These are phyloP conservation scores for Glutinoglossum americanum DNA, from an alignment of 495 filamentous ascomycete species.

Conservation along the genomic window DNA sequence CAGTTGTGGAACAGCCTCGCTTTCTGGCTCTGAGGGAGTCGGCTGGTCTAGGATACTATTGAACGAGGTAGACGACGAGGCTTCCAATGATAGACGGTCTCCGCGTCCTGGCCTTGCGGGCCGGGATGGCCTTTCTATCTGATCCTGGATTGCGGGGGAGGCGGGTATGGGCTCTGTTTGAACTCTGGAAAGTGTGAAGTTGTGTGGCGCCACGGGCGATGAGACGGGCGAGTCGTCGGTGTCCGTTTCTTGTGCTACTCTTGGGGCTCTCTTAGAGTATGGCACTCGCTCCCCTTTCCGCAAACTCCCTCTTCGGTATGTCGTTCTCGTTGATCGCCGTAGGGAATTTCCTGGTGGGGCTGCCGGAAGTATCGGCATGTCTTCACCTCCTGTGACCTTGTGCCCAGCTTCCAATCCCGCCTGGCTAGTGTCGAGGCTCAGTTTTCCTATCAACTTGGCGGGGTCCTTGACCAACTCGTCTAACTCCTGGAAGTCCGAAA, in stretches of 20 bases:
- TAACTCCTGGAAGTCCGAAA: conserved; percentile 42
- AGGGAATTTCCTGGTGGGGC: conserved; percentile 54
- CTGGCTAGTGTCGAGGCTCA: conserved; percentile 31
- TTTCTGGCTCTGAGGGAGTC: neutral
- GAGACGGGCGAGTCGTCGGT: conserved; percentile 29
- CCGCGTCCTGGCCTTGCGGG: conserved; percentile 10
- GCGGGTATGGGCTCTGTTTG: neutral
- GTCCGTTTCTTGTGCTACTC: conserved; percentile 31
- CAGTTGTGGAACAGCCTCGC: neutral
- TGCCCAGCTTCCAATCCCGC: conserved; percentile 11
- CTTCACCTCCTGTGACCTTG: conserved; percentile 36
- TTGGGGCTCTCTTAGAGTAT: conserved; percentile 51
- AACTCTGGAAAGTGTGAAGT: neutral
- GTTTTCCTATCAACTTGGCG: conserved; percentile 38
- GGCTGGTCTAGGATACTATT: neutral
- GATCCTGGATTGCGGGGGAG: neutral
- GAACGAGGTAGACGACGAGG: neutral
- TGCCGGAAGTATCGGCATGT: conserved; percentile 69
- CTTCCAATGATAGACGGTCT: neutral
- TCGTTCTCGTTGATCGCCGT: conserved; percentile 74
- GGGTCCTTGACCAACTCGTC: conserved; percentile 69
- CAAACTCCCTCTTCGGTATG: conserved; percentile 73
- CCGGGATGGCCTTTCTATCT: conserved; percentile 27
- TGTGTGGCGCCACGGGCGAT: conserved; percentile 15
- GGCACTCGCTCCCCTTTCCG: conserved; percentile 55